phyloP scores from a whole-genome alignment of 345 rosid species.

The Pistacia vera region DNA sequence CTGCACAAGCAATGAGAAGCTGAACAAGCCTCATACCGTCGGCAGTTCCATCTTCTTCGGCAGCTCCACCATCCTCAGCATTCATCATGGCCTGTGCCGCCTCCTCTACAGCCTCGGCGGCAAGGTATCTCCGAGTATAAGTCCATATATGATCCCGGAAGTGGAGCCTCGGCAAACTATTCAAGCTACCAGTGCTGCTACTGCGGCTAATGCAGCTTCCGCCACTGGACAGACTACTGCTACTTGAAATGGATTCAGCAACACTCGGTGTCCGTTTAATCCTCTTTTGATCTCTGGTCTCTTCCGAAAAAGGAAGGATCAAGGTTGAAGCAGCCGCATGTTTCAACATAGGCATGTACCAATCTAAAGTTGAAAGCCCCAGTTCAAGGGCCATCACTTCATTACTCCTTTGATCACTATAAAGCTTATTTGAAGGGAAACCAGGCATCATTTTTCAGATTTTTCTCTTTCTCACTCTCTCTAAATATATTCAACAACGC shows the following conservation, averaged over 20 bases:
- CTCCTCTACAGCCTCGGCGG: slow-evolving; percentile 51
- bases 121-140: slow-evolving; percentile 39
- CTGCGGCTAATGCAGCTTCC: slow-evolving; percentile 28
- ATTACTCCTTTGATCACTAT: slow-evolving; percentile 14
- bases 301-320: slow-evolving; percentile 13
- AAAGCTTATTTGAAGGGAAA: slow-evolving; percentile 19
- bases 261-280: slow-evolving; percentile 26
- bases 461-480: not conserved
- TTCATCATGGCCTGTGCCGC: slow-evolving; percentile 34
- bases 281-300: slow-evolving; percentile 41
- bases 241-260: slow-evolving; percentile 34
- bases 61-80: slow-evolving; percentile 12
- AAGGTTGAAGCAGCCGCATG: slow-evolving; percentile 7
- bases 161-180: slow-evolving; percentile 27
- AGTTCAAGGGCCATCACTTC: slow-evolving; percentile 31
- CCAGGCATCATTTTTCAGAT: slow-evolving; percentile 24
- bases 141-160: slow-evolving; percentile 55
- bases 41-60: slow-evolving; percentile 34
- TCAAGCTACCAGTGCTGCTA: slow-evolving; percentile 37
- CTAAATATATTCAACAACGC: slow-evolving; percentile 30
- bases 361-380: slow-evolving; percentile 32
- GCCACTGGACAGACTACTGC: not conserved
- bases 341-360: slow-evolving; percentile 25
- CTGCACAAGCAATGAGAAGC: slow-evolving; percentile 62
- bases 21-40: slow-evolving; percentile 60